Evolutionary conservation across 1,284 basidiomycete species (phyloP).

Genomic region (Malassezia japonica): DNA sequence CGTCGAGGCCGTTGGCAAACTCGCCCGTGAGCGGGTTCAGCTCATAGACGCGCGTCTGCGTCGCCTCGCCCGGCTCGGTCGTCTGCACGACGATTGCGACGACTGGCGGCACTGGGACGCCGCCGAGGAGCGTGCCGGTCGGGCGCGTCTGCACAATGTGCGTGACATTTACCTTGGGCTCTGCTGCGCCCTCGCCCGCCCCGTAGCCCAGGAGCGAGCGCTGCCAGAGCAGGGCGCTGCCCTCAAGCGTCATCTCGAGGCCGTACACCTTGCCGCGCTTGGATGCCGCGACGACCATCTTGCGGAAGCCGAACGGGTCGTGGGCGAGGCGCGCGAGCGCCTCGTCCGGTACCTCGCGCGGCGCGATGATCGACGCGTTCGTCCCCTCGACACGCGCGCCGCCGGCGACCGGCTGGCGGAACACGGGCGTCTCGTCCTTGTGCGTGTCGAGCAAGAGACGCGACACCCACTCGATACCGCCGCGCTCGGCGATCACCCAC

Average conservation of each 20-base stretch:
- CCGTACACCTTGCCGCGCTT: conserved; percentile 68
- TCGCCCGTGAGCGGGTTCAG: conserved; percentile 42
- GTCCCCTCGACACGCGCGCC: conserved; percentile 3
- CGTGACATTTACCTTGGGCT: conserved; percentile 31
- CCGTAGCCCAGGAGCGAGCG: conserved; percentile 43
- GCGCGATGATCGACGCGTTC: conserved; percentile 17
- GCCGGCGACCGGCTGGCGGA: conserved; percentile 6
- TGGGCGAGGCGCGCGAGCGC: conserved; percentile 25
- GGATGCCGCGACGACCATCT: conserved; percentile 68
- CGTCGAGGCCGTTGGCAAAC: conserved; percentile 21
- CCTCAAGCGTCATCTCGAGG: conserved; percentile 65
- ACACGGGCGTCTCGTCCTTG: neutral
- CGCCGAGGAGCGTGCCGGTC: conserved; percentile 26
- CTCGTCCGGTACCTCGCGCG: conserved; percentile 24
- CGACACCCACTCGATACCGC: neutral
- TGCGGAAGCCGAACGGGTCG: conserved; percentile 78
- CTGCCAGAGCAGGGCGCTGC: conserved; percentile 35
- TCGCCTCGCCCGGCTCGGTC: conserved; percentile 18
- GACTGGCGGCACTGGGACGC: conserved; percentile 18
- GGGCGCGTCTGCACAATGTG: conserved; percentile 31
- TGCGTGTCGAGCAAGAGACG: neutral
- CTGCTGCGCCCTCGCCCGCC: conserved; percentile 30
- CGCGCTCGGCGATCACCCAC: neutral
- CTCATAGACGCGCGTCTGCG: conserved; percentile 38
- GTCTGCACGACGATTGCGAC: conserved; percentile 38